phyloP scores from a whole-genome alignment of 2,329 filamentous ascomycete genomes.

The Periglandula ipomoeae region DNA sequence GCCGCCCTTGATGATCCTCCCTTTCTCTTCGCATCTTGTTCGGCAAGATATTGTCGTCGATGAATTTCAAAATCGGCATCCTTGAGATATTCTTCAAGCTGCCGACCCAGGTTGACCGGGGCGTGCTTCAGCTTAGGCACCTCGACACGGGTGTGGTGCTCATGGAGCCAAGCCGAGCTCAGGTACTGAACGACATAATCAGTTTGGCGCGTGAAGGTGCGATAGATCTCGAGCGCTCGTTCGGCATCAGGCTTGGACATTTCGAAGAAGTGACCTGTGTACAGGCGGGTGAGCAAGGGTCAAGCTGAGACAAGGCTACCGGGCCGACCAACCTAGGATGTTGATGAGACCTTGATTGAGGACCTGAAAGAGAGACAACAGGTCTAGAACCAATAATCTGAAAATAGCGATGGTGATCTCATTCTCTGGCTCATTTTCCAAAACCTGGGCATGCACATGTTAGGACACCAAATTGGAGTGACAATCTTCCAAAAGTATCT shows the following conservation, averaged over 20 bases:
- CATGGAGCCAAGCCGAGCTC: slow-evolving; percentile 76
- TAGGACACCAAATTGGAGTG: background rate
- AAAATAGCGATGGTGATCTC: slow-evolving; percentile 96
- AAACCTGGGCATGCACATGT: slow-evolving; percentile 45
- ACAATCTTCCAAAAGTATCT: background rate
- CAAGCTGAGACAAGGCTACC: slow-evolving; percentile 6
- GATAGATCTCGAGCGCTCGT: slow-evolving; percentile 83
- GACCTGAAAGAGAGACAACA: slow-evolving; percentile 83
- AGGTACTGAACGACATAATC: slow-evolving; percentile 89
- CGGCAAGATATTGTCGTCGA: slow-evolving; percentile 80
- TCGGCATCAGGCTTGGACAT: slow-evolving; percentile 94
- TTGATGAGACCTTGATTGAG: slow-evolving; percentile 98
- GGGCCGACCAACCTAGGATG: slow-evolving; percentile 61
- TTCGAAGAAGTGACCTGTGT: slow-evolving; percentile 87
- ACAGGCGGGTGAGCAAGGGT: slow-evolving; percentile 11
- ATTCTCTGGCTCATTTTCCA: slow-evolving; percentile 84
- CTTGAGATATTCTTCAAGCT: slow-evolving; percentile 88
- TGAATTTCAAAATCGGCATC: slow-evolving; percentile 95
- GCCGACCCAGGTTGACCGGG: slow-evolving; percentile 79
- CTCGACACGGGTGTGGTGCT: slow-evolving; percentile 84
- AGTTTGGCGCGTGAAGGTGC: slow-evolving; percentile 83
- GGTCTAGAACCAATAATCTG: slow-evolving; percentile 78
- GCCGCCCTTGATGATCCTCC: slow-evolving; percentile 27
- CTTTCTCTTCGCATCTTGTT: slow-evolving; percentile 64
- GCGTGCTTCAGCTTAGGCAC: slow-evolving; percentile 97